These are phyloP conservation scores for Mayamaea pseudoterrestris DNA, from an alignment of 108 stramenopile species.

Conservation along the genomic window DNA sequence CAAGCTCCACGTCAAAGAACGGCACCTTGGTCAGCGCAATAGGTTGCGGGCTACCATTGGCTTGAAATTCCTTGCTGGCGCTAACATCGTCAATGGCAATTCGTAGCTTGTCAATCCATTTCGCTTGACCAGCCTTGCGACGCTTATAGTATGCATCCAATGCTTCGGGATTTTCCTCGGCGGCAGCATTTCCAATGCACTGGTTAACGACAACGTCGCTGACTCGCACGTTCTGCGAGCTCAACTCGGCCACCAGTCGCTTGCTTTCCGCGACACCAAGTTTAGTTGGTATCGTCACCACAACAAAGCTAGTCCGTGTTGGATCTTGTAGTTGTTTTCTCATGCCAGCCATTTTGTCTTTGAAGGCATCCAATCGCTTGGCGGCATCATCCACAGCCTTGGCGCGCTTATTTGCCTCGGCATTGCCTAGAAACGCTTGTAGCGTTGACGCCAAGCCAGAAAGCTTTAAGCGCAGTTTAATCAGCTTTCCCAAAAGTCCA, in stretches of 20 bases:
- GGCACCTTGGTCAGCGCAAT: constrained; percentile 61
- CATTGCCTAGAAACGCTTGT: constrained; percentile 56
- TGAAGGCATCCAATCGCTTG: constrained; percentile 54
- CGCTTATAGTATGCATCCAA: constrained; percentile 60
- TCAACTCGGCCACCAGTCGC: constrained; percentile 56
- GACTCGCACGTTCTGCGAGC: constrained; percentile 51
- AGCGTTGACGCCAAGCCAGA: constrained; percentile 56
- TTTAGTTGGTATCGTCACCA: constrained; percentile 89
- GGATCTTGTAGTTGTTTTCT: constrained; percentile 33
- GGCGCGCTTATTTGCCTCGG: constrained; percentile 30
- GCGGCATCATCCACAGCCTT: constrained; percentile 63
- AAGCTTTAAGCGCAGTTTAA: constrained; percentile 59
- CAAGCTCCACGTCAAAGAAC: constrained; percentile 77
- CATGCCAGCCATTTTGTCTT: constrained; percentile 37
- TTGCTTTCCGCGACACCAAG: constrained; percentile 70
- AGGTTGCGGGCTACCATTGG: constrained; percentile 31
- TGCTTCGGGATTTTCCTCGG: constrained; percentile 17
- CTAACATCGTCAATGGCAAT: constrained; percentile 54
- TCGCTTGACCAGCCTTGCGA: constrained; percentile 49
- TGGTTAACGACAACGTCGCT: constrained; percentile 76
- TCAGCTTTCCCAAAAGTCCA: constrained; percentile 64
- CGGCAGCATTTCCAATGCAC: constrained; percentile 31
- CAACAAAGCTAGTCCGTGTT: constrained; percentile 55
- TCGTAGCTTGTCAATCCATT: constrained; percentile 59
- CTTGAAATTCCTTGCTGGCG: constrained; percentile 37